Evolutionary conservation across 2,329 filamentous ascomycete species (phyloP), one percentile per base, ranked within the genome.

Genomic region (Paraconiothyrium sp.): DNA sequence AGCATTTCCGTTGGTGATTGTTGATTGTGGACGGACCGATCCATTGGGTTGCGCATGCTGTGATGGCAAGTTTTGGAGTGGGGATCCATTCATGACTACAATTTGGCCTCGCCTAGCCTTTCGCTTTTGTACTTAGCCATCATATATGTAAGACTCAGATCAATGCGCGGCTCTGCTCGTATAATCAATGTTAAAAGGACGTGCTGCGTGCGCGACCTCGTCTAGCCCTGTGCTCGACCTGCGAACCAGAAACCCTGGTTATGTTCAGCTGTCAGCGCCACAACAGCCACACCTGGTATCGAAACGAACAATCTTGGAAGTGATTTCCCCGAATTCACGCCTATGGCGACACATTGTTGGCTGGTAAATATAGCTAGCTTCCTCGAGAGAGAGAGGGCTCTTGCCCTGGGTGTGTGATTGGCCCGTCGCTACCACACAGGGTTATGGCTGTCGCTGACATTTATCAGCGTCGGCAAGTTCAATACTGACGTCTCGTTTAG

Each of bases 201-300:
- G 9, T 13, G 52, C 20, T 34, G n/a, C 9, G 52, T 44, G 14
- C 39, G 44, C 52, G 39, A 43, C 10, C 34, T 54, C 52, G 52
- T 55, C 52, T 55, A 55, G 22, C 52, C 52, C 52, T 44, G 52
- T 30, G 22, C 34, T 43, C 52, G 13, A 32, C 16, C 16, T 30
- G 46, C 52, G 37, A 55, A 46, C 24, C 41, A 46, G 20, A 44
- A 2, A 30, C 16, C 37, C 30, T 32, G 51, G 35, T 32, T 34
- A 24, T 11, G 4, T 30, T 44, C 39, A 55, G 52, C 37, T 55
- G 24, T 41, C 16, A 39, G 30, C 32, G 54, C 54, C 54, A 48
- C 54, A 57, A 35, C 41, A 48, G 54, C 54, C 54, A 48, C 54
- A 27, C 37, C 30, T 27, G 11, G 43, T 48, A 57, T 47, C 30